These are phyloP conservation scores for Phytophthora tubulina DNA, from an alignment of 352 stramenopile species.

Conservation along the genomic window DNA sequence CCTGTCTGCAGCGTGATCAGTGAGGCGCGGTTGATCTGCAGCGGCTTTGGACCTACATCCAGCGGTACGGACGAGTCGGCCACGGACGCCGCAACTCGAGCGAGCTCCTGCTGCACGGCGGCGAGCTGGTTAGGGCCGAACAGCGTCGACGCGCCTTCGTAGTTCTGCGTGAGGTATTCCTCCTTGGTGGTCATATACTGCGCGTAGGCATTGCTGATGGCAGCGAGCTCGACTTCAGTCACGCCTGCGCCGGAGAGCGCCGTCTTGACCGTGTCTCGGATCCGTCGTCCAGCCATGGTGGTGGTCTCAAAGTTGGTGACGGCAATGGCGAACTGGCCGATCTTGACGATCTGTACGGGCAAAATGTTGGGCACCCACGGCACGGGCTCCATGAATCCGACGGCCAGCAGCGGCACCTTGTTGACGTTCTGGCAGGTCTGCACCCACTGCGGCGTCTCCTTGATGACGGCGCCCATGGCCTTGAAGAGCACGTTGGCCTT, in stretches of 20 bases:
- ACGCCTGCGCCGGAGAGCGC: not conserved
- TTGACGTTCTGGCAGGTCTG: constrained; percentile 50
- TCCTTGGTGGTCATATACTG: constrained; percentile 34
- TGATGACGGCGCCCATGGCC: constrained; percentile 34
- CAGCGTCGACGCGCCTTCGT: constrained; percentile 75
- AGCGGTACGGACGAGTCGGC: constrained; percentile 31
- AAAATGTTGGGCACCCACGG: constrained; percentile 58
- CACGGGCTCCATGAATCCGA: constrained; percentile 49
- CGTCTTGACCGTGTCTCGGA: constrained; percentile 40
- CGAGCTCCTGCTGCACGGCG: constrained; percentile 56
- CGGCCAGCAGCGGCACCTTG: constrained; percentile 53
- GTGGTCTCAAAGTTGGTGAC: constrained; percentile 69
- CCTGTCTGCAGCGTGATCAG: constrained; percentile 49
- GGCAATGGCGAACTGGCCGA: constrained; percentile 42
- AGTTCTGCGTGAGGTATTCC: constrained; percentile 70
- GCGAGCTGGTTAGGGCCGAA: constrained; percentile 73
- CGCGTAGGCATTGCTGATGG: not conserved
- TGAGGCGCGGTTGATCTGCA: constrained; percentile 48
- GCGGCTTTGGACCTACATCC: constrained; percentile 45
- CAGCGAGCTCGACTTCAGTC: not conserved
- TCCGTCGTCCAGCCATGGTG: constrained; percentile 65
- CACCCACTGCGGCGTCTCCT: constrained; percentile 51
- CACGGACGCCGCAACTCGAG: constrained; percentile 28
- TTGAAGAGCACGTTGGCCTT: constrained; percentile 46
- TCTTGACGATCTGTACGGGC: constrained; percentile 61